Evolutionary conservation across 495 filamentous ascomycete genomes (phyloP).

Genomic region (Aeminium ludgeri): DNA sequence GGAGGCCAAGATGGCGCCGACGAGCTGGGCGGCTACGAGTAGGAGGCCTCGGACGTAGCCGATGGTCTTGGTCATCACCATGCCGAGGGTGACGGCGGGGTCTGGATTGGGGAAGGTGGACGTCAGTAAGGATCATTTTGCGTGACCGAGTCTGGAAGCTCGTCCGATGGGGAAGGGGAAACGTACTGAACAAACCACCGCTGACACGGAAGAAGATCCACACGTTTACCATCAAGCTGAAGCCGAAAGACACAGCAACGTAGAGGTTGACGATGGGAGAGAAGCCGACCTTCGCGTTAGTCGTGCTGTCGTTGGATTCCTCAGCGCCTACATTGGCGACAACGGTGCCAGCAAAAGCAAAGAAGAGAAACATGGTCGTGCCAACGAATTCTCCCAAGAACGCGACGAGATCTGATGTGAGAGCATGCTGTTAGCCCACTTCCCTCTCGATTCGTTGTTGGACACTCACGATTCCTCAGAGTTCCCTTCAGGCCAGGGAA

Average conservation of each 20-base stretch:
- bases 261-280: conserved; percentile 41
- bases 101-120: conserved; percentile 18
- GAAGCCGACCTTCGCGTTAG: conserved; percentile 1
- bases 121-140: neutral
- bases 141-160: neutral
- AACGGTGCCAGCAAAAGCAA: conserved; percentile 64
- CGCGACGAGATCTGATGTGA: conserved; percentile 35
- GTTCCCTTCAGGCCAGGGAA: conserved; percentile 5
- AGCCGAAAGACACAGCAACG: conserved; percentile 55
- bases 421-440: neutral
- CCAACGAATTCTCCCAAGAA: conserved; percentile 57
- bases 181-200: conserved; percentile 51
- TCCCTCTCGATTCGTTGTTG: no score
- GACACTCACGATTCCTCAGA: conserved; percentile 3
- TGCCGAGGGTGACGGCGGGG: conserved; percentile 38
- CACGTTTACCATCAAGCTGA: conserved; percentile 61
- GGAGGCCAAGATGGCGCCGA: conserved; percentile 41
- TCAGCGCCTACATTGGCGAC: conserved; percentile 38
- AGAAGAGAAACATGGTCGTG: conserved; percentile 71
- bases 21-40: conserved; percentile 37
- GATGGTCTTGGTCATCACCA: conserved; percentile 33
- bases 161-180: neutral
- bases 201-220: conserved; percentile 75
- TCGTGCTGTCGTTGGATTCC: conserved; percentile 8
- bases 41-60: conserved; percentile 32